phyloP scores from a whole-genome alignment of 2,329 filamentous ascomycete species.

The Sclerotinia trifoliorum region DNA sequence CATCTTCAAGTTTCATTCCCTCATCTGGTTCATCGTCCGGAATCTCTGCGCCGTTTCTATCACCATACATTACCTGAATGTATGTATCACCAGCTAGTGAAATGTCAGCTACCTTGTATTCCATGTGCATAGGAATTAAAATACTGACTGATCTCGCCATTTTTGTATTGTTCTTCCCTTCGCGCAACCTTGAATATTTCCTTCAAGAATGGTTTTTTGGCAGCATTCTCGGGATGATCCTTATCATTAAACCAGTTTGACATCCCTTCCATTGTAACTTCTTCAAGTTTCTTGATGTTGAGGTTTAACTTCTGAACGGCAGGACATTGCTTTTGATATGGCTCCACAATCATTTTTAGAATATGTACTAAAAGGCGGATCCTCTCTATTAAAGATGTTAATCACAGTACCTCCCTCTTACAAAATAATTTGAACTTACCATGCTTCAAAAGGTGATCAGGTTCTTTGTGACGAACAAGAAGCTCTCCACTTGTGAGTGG shows the following conservation, averaged over 20 bases:
- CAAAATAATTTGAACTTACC: constrained; percentile 46
- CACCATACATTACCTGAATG: constrained; percentile 32
- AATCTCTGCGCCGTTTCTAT: constrained; percentile 25
- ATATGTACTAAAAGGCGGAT: constrained; percentile 60
- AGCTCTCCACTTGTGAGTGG: constrained; percentile 55
- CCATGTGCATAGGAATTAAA: background rate
- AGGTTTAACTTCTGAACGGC: constrained; percentile 52
- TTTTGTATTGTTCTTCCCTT: constrained; percentile 55
- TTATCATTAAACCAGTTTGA: constrained; percentile 58
- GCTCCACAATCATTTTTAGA: constrained; percentile 50
- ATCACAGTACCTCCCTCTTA: background rate
- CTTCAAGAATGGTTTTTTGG: constrained; percentile 55
- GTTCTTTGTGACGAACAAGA: constrained; percentile 66
- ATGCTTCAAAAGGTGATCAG: constrained; percentile 68
- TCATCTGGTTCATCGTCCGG: constrained; percentile 31
- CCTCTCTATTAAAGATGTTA: constrained; percentile 48
- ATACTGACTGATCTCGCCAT: constrained; percentile 56
- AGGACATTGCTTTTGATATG: constrained; percentile 41
- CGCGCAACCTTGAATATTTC: constrained; percentile 63
- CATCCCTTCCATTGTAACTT: constrained; percentile 57
- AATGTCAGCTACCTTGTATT: background rate
- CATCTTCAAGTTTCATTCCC: constrained; percentile 30
- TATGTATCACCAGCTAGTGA: constrained; percentile 26
- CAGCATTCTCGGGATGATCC: constrained; percentile 51
- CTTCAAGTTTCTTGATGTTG: constrained; percentile 54